Conservation (phyloP, 1,284 basidiomycete genomes). For the Pascua sp. region DNA sequence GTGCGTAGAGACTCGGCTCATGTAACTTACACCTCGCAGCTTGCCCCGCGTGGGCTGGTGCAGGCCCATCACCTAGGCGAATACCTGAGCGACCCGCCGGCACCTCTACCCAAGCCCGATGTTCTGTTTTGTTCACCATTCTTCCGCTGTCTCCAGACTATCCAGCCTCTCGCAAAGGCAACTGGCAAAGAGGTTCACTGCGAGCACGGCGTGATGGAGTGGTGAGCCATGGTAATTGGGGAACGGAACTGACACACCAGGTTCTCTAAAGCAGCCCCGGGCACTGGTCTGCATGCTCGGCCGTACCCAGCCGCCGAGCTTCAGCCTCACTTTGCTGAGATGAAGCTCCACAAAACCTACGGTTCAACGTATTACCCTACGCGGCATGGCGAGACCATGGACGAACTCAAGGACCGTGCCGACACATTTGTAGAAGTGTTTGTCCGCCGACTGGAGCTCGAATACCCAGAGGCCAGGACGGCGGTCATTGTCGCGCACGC, state of each 20-base stretch:
- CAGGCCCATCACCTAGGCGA: slow-evolving; percentile 37
- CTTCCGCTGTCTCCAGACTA: slow-evolving; percentile 54
- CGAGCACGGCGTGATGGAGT: slow-evolving; percentile 12
- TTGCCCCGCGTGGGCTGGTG: slow-evolving; percentile 50
- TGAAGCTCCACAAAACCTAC: slow-evolving; percentile 32
- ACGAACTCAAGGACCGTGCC: slow-evolving; percentile 45
- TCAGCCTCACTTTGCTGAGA: slow-evolving; percentile 32
- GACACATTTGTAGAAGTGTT: slow-evolving; percentile 41
- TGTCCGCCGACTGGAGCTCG: slow-evolving; percentile 36
- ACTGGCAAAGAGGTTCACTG: slow-evolving; percentile 1
- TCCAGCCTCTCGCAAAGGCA: slow-evolving; percentile 43
- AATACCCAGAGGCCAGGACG: slow-evolving; percentile 31
- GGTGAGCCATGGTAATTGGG: not conserved
- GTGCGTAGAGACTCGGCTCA: slow-evolving; percentile 29
- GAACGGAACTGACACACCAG: no score
- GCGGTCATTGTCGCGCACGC: slow-evolving; percentile 54
- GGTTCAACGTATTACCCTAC: slow-evolving; percentile 49
- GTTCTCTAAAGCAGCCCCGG: not conserved
- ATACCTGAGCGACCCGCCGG: slow-evolving; percentile 30
- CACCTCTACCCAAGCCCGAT: slow-evolving; percentile 35
- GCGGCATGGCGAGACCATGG: slow-evolving; percentile 49
- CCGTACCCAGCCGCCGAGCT: slow-evolving; percentile 10
- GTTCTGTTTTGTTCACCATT: slow-evolving; percentile 45
- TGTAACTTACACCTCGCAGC: slow-evolving; percentile 19
- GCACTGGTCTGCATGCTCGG: slow-evolving; percentile 44